Evolutionary conservation across 768 basidiomycete genomes (phyloP).

Genomic region (Kwoniella sp.): DNA sequence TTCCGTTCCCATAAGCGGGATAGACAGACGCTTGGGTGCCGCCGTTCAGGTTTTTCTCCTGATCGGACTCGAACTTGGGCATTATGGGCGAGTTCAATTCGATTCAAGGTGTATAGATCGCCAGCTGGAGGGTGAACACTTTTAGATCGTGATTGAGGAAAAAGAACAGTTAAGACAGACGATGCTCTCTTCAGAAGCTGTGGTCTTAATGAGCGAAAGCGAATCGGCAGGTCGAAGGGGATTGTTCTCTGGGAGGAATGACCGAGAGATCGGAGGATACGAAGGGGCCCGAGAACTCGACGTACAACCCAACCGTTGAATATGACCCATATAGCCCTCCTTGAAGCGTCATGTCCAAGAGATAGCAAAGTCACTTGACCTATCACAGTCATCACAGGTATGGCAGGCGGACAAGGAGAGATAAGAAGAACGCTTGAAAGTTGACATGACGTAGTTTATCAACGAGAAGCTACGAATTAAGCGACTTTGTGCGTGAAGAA

Average conservation of each 20-base stretch:
- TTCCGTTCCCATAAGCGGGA: neutral
- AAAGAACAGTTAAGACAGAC: no score
- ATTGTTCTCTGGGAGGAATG: no score
- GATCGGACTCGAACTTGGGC: neutral
- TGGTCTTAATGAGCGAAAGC: no score
- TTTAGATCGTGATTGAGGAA: no score
- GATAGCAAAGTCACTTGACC: neutral
- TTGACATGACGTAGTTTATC: neutral
- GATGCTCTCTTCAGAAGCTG: no score
- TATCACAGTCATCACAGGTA: no score
- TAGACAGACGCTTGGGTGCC: neutral
- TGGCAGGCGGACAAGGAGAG: neutral
- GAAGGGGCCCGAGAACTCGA: no score
- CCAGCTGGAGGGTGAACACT: neutral
- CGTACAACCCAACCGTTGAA: neutral
- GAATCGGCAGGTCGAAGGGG: no score
- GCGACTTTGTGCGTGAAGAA: neutral
- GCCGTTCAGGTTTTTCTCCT: neutral
- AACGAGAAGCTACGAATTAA: neutral
- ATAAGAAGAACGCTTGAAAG: neutral
- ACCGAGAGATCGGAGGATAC: no score
- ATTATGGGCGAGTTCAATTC: neutral
- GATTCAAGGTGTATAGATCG: neutral
- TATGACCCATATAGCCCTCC: neutral
- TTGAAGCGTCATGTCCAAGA: neutral